phyloP scores from a whole-genome alignment of 2,329 filamentous ascomycete species.

The Alternaria triticina region DNA sequence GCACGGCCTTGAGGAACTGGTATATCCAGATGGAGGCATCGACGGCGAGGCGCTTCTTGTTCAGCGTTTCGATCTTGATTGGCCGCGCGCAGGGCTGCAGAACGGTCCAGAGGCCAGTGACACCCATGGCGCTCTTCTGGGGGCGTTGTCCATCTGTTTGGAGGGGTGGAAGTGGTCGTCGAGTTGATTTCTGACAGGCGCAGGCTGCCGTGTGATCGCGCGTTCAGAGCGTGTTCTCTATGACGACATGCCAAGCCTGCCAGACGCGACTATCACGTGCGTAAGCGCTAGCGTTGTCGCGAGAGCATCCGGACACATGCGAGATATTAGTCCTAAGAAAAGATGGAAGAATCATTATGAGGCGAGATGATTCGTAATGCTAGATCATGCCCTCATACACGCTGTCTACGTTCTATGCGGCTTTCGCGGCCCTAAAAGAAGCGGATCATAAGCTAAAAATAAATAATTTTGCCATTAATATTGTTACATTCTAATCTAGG shows the following conservation, averaged over 20 bases:
- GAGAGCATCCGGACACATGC: background rate
- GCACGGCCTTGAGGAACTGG: slow-evolving; percentile 97
- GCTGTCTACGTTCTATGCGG: background rate
- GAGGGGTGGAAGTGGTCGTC: background rate
- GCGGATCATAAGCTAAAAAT: background rate
- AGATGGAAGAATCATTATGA: background rate
- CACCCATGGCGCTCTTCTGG: slow-evolving; percentile 72
- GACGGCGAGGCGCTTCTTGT: slow-evolving; percentile 93
- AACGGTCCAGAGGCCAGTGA: slow-evolving; percentile 96
- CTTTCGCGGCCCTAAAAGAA: background rate
- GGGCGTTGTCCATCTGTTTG: slow-evolving; percentile 21
- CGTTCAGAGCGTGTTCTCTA: slow-evolving; percentile 22
- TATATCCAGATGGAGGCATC: slow-evolving; percentile 99
- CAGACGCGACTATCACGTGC: slow-evolving; percentile 3
- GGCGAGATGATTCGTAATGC: background rate
- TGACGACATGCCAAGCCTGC: slow-evolving; percentile 21
- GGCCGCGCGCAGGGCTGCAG: slow-evolving; percentile 93
- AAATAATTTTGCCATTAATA: background rate
- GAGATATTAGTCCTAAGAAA: background rate
- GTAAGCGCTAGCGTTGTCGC: background rate
- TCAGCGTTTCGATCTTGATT: slow-evolving; percentile 94
- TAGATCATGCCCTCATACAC: background rate
- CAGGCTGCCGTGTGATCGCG: slow-evolving; percentile 26
- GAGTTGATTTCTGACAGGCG: background rate
- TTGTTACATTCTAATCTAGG: slow-evolving; percentile 1